A percentile compares a stretch with the other conserved stretches of the same genome.
Evolutionary conservation across 1,284 basidiomycete genomes (phyloP).

Genomic region (Wallemia ichthyophaga): DNA sequence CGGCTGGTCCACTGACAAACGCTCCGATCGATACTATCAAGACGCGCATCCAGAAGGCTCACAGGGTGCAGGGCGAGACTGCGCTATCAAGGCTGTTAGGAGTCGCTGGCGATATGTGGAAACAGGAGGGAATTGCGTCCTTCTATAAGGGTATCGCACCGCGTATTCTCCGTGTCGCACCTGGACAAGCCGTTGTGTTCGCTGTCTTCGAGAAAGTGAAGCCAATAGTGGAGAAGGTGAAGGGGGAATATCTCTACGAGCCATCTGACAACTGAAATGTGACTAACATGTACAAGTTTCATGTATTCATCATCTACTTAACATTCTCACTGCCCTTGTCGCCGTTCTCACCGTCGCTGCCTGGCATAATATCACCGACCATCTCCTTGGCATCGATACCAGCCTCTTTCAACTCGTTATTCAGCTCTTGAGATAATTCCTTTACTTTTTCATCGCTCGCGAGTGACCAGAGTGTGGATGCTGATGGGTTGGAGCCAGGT

Average conservation of each 20-base stretch:
- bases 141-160: slow-evolving; percentile 98
- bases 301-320: too few species aligned
- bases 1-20: slow-evolving; percentile 89
- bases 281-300: not conserved
- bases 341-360: not conserved
- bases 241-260: slow-evolving; percentile 21
- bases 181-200: slow-evolving; percentile 54
- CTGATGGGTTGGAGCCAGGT: not conserved
- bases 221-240: slow-evolving; percentile 35
- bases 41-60: slow-evolving; percentile 50
- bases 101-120: slow-evolving; percentile 78
- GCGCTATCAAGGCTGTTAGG: slow-evolving; percentile 37
- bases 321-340: too few species aligned
- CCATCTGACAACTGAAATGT: not conserved
- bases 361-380: not conserved
- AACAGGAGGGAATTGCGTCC: slow-evolving; percentile 52
- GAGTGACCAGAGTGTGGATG: not conserved
- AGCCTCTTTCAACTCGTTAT: not conserved
- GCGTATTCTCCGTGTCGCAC: slow-evolving; percentile 78
- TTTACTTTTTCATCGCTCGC: not conserved
- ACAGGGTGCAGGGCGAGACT: slow-evolving; percentile 41
- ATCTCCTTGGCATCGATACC: not conserved
- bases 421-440: not conserved
- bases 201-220: slow-evolving; percentile 70
- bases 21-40: slow-evolving; percentile 96